Percentiles rank a stretch among this genome's conserved stretches.
Evolutionary conservation across 768 basidiomycete species (phyloP).

Genomic region (Galerina sulciceps): DNA sequence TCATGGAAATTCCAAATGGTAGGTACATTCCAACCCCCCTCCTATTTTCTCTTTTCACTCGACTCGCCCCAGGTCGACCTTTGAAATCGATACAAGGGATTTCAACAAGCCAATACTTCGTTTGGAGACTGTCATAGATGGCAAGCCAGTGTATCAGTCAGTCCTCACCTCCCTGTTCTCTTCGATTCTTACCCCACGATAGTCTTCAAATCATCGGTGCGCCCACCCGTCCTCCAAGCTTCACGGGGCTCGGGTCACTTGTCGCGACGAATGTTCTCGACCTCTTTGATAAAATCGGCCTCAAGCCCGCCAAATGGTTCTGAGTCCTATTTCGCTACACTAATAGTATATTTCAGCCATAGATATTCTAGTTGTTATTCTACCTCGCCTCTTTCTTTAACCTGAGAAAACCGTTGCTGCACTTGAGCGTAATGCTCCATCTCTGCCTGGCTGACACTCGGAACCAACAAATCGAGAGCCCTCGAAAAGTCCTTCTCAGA

Average conservation of each 20-base stretch:
- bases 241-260: slow-evolving; percentile 44
- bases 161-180: slow-evolving; percentile 18
- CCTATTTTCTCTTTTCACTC: neutral
- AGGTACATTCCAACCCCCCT: slow-evolving; percentile 10
- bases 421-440: slow-evolving; percentile 83
- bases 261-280: slow-evolving; percentile 54
- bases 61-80: slow-evolving; percentile 51
- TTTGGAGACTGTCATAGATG: slow-evolving; percentile 66
- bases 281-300: slow-evolving; percentile 58
- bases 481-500: slow-evolving; percentile 72
- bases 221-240: slow-evolving; percentile 46
- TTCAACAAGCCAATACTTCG: slow-evolving; percentile 51
- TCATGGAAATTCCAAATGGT: slow-evolving; percentile 73
- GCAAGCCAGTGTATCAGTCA: slow-evolving; percentile 55
- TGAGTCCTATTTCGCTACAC: slow-evolving; percentile 25
- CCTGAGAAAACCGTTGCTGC: slow-evolving; percentile 66
- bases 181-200: neutral
- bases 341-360: neutral
- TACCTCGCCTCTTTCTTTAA: slow-evolving; percentile 2
- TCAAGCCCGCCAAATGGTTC: slow-evolving; percentile 63
- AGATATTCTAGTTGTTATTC: slow-evolving; percentile 2
- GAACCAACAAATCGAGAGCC: slow-evolving; percentile 73
- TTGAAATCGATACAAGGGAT: slow-evolving; percentile 72
- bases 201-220: slow-evolving; percentile 54
- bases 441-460: slow-evolving; percentile 84